phyloP scores from a whole-genome alignment of 371 early-diverging fungal genomes.

The Circinella minor region DNA sequence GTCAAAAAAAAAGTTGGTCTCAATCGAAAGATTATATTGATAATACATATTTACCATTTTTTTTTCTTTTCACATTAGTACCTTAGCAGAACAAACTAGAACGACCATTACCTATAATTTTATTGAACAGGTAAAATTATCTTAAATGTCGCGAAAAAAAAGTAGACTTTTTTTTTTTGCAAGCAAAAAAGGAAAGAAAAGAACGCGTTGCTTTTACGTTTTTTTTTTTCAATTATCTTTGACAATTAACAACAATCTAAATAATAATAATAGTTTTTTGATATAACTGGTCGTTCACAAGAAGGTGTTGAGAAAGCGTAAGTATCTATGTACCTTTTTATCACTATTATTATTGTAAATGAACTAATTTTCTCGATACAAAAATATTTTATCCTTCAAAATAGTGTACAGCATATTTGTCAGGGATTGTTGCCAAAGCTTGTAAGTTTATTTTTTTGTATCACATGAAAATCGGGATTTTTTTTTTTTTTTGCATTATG shows the following conservation, averaged over 20 bases:
- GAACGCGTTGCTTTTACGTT: not conserved
- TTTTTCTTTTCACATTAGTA: not conserved
- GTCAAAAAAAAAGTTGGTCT: not conserved
- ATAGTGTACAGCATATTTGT: too few species aligned
- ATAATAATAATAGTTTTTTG: conserved; percentile 24
- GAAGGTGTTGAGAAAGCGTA: conserved; percentile 22
- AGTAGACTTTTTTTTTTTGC: not conserved
- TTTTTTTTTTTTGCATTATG: not conserved
- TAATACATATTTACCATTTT: not conserved
- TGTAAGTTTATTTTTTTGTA: too few species aligned
- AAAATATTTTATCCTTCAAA: too few species aligned
- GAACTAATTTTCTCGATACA: too few species aligned
- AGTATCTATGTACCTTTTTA: not conserved
- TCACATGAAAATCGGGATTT: too few species aligned
- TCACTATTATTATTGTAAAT: too few species aligned
- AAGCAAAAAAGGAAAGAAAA: not conserved
- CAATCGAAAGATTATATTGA: too few species aligned
- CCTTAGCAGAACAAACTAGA: not conserved
- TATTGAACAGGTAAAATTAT: conserved; percentile 21
- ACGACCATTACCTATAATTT: conserved; percentile 12
- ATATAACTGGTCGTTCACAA: conserved; percentile 21
- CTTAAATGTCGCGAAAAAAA: not conserved
- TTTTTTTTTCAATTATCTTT: not conserved
- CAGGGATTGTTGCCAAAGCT: too few species aligned
- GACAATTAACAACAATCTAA: too few species aligned